Evolutionary conservation across 306 rosid genomes (phyloP), one percentile per base, ranked within the genome.

Genomic region (Acmispon strigosus): DNA sequence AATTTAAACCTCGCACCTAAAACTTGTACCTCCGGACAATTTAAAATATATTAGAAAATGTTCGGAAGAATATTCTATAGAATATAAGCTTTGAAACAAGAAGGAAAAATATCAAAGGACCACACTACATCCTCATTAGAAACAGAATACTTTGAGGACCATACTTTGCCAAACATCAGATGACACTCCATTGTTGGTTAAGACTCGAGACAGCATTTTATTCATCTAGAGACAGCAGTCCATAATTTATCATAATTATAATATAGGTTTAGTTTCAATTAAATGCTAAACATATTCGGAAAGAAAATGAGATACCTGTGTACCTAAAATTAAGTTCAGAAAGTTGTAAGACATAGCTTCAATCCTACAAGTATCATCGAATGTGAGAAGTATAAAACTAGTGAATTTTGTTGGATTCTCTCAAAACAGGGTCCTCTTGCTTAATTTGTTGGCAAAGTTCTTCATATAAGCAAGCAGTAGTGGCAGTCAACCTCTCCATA

Each of bases 401-500:
- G 20, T 13, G 56, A 36, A 13, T 44, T 43, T 17, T 27, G 56
- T 70, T 29, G 51, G 56, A 2, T 74, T 83, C 69, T 75, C 57
- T 73, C 75, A 66, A 44, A 55, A 27, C 78, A 69, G 50, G 54
- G 8, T 19, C 18, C 10, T 77, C 67, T 68, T 47, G 79, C 66
- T 79, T 70, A 73, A 86, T 82, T 62, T 80, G 85, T 36, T 70
- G 69, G 65, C 71, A 70, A 53, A 90, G 85, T 50, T 89, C 88
- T 78, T 89, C 84, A 42, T 90, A 89, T 17, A 83, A 81, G 65
- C 60, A 43, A 42, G 84, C 64, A 49, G 88, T 74, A 54, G 80
- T 66, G 27, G 80, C 82, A 12, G 81, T 70, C 80, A 90, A 89
- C 71, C 74, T 79, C 57, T 84, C 89, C 87, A 87, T 41, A 32